phyloP scores from a whole-genome alignment of 441 rosid species.

The Euphorbia corollata region DNA sequence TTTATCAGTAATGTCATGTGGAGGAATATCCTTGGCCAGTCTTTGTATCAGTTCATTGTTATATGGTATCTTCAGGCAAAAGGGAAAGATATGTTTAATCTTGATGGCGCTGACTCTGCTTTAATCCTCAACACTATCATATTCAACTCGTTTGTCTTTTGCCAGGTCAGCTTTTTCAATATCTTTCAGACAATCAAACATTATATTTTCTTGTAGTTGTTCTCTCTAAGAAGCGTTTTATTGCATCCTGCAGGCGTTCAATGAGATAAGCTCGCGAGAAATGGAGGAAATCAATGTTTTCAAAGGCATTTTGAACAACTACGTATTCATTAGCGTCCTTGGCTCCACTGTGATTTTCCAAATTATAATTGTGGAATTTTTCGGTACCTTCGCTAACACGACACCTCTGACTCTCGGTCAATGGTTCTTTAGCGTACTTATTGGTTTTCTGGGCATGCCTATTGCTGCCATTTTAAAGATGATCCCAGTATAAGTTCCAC shows the following conservation, averaged over 20 bases:
- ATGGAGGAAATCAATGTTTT: constrained; percentile 72
- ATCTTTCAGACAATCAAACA: no score
- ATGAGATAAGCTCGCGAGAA: constrained; percentile 74
- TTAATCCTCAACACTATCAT: constrained; percentile 59
- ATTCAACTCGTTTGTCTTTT: constrained; percentile 66
- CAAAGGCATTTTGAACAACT: constrained; percentile 49
- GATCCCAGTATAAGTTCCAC: constrained; percentile 38
- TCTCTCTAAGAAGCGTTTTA: no score
- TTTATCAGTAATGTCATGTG: constrained; percentile 70
- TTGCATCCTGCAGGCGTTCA: constrained; percentile 47
- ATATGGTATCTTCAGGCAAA: constrained; percentile 54
- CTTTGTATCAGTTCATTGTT: constrained; percentile 50
- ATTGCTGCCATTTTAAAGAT: constrained; percentile 54
- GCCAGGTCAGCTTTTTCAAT: constrained; percentile 42
- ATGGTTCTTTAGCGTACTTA: constrained; percentile 46
- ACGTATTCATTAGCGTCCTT: constrained; percentile 50
- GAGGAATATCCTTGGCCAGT: constrained; percentile 64
- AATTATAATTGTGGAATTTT: constrained; percentile 58
- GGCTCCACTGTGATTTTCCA: constrained; percentile 51
- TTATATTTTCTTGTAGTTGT: no score
- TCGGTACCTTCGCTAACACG: constrained; percentile 63
- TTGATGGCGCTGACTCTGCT: constrained; percentile 43
- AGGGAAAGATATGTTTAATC: constrained; percentile 47
- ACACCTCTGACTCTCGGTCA: constrained; percentile 45
- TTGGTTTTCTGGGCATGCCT: constrained; percentile 80